Conservation (phyloP, 2,329 filamentous ascomycete genomes). For the Metarhizium robertsii region DNA sequence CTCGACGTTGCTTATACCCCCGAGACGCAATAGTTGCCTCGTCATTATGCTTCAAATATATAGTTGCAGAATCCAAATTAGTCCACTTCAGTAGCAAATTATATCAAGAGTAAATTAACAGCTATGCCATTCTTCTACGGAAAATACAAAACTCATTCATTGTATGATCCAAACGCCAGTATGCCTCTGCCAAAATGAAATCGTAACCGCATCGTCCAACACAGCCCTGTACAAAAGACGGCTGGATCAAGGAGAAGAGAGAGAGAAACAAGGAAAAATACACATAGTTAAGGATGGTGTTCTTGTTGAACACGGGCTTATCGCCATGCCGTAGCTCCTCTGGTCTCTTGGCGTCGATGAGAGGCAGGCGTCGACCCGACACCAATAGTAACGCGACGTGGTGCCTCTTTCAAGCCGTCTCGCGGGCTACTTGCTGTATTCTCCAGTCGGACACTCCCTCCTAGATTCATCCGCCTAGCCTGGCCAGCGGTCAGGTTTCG, state of each 20-base stretch:
- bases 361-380: conserved; percentile 15
- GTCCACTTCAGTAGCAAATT: neutral
- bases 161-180: neutral
- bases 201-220: neutral
- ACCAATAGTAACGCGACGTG: conserved; percentile 29
- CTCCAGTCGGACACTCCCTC: conserved; percentile 28
- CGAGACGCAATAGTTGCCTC: no score
- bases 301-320: conserved; percentile 12
- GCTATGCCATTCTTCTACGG: neutral
- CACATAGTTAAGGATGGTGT: neutral
- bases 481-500: conserved; percentile 43
- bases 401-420: conserved; percentile 14
- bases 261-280: neutral
- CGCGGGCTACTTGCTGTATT: conserved; percentile 15
- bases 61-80: neutral
- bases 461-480: conserved; percentile 48
- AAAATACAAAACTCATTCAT: neutral
- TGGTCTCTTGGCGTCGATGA: conserved; percentile 22
- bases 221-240: neutral
- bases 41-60: neutral
- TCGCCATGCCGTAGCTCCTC: conserved; percentile 18
- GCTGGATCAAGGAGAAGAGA: neutral
- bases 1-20: no score
- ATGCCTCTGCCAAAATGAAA: neutral
- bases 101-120: neutral